Conservation (phyloP, 768 basidiomycete species). For the Tricholoma saponaceum region DNA sequence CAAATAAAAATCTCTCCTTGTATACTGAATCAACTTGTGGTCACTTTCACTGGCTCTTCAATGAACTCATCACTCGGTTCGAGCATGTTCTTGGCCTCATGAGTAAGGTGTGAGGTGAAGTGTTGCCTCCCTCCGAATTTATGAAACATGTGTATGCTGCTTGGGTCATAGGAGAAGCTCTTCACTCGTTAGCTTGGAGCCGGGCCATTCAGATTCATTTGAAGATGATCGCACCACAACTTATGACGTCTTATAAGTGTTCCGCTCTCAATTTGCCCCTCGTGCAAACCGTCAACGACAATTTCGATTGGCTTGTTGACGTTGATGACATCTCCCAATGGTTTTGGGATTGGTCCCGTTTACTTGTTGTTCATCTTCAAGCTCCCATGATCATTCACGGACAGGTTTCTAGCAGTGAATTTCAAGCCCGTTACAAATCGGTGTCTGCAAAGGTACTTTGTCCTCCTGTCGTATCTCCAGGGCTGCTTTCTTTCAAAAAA, state of each 20-base stretch:
- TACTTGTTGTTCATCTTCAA: too few relatives aligned
- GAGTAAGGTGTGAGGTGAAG: neutral
- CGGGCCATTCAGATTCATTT: neutral
- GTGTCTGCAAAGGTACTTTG: neutral
- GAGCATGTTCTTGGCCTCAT: neutral
- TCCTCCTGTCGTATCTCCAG: neutral
- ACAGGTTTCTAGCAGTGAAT: neutral
- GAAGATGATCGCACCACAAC: neutral
- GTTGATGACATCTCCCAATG: neutral
- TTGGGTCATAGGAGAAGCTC: neutral
- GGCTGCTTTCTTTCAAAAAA: neutral
- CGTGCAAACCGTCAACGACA: neutral
- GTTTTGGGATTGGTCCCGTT: neutral
- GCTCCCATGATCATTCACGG: neutral
- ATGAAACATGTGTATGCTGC: neutral
- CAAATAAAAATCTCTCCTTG: neutral
- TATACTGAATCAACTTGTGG: neutral
- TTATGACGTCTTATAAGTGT: neutral
- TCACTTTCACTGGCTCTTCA: neutral
- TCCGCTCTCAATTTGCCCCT: neutral
- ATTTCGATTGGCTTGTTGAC: too few relatives aligned
- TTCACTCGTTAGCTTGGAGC: neutral
- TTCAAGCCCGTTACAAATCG: neutral
- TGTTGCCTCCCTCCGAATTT: neutral
- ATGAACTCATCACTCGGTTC: neutral